Evolutionary conservation across 1,284 basidiomycete genomes (phyloP).

Genomic region (Mycena citricolor): DNA sequence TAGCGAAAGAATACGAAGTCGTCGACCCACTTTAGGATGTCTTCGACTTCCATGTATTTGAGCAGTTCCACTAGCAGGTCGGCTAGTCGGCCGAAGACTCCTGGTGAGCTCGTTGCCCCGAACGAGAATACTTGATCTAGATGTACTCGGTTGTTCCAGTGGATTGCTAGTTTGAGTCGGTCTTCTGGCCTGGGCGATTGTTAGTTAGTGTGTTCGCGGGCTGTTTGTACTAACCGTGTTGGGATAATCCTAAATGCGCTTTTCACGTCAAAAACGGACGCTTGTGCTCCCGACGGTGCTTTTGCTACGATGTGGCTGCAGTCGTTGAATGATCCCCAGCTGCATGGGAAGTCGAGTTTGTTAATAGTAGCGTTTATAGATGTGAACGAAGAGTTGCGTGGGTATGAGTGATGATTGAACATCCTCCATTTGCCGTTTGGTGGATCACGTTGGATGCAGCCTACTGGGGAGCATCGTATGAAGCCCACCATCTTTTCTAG

Average conservation of each 20-base stretch:
- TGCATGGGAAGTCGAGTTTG: constrained; percentile 35
- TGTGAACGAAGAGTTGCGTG: not conserved
- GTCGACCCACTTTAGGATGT: constrained; percentile 36
- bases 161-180: constrained; percentile 27
- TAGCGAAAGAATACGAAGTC: constrained; percentile 27
- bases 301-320: constrained; percentile 28
- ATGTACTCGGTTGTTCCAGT: constrained; percentile 23
- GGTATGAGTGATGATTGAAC: constrained; percentile 13
- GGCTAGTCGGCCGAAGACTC: constrained; percentile 34
- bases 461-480: no score
- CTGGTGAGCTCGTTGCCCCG: constrained; percentile 30
- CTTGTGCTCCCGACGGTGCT: constrained; percentile 26
- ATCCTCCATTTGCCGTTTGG: no score
- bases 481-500: no score
- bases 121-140: constrained; percentile 33
- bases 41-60: constrained; percentile 16
- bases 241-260: constrained; percentile 24
- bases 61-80: constrained; percentile 32
- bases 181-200: constrained; percentile 17
- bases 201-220: no score
- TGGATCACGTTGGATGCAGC: no score
- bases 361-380: constrained; percentile 41
- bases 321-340: constrained; percentile 39
- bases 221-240: constrained; percentile 27
- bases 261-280: constrained; percentile 32